Conservation (phyloP, 1,139 yeast species). For the Suhomyces coccinellae region DNA sequence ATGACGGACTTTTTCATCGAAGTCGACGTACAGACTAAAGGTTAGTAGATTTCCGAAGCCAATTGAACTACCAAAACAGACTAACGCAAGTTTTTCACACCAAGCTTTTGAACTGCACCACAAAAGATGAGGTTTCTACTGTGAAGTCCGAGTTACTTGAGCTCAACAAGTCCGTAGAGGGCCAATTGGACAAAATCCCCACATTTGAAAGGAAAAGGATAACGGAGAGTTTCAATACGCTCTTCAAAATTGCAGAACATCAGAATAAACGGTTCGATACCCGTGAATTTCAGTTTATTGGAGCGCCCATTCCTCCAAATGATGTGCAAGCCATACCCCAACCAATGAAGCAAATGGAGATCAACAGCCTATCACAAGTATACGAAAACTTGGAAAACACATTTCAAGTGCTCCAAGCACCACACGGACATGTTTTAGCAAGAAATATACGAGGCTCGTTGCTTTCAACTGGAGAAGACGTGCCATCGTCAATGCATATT, state of each 20-base stretch:
- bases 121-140: slow-evolving; percentile 6
- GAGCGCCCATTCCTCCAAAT: slow-evolving; percentile 24
- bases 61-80: not conserved
- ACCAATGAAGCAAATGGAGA: not conserved
- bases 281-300: slow-evolving; percentile 26
- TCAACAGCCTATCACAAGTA: not conserved
- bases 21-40: not conserved
- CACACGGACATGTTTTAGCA: slow-evolving; percentile 20
- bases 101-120: slow-evolving; percentile 9
- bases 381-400: slow-evolving; percentile 1
- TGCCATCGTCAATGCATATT: slow-evolving; percentile 27
- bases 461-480: slow-evolving; percentile 7
- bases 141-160: slow-evolving; percentile 8
- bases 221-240: slow-evolving; percentile 16
- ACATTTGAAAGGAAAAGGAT: slow-evolving; percentile 20
- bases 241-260: slow-evolving; percentile 22
- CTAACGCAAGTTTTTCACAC: slow-evolving; percentile 12
- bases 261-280: slow-evolving; percentile 19
- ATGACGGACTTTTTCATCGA: not conserved
- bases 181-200: slow-evolving; percentile 9
- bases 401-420: not conserved
- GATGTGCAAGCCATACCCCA: not conserved
- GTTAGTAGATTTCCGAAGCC: not conserved
- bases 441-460: slow-evolving; percentile 15
- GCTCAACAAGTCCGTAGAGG: slow-evolving; percentile 10